These are phyloP conservation scores for Toxicodendron radicans DNA, from an alignment of 345 rosid species.

Conservation along the genomic window DNA sequence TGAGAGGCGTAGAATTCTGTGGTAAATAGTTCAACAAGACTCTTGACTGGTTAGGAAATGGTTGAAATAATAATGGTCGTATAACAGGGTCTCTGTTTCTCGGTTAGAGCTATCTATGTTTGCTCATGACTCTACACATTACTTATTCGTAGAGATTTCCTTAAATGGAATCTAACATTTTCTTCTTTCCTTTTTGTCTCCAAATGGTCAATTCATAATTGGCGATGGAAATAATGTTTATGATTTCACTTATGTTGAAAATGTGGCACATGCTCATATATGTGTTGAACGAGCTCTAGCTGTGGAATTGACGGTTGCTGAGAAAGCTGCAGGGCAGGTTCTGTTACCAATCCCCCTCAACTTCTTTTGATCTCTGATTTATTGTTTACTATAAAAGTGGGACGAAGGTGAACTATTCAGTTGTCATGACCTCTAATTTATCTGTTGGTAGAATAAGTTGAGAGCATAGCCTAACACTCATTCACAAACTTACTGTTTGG, in stretches of 20 bases:
- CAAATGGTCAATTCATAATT: conserved; percentile 65
- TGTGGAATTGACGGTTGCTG: conserved; percentile 62
- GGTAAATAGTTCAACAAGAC: neutral
- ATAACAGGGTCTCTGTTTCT: neutral
- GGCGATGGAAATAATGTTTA: conserved; percentile 83
- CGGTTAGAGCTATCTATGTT: neutral
- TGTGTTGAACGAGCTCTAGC: conserved; percentile 97
- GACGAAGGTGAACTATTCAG: neutral
- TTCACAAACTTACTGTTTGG: neutral
- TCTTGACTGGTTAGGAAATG: neutral
- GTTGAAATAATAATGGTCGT: neutral
- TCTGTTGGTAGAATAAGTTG: neutral
- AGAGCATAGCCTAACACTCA: neutral
- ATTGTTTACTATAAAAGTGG: neutral
- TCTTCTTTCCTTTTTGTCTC: conserved; percentile 1
- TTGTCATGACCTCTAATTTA: neutral
- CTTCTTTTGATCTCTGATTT: conserved; percentile 6
- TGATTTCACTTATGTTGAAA: conserved; percentile 90
- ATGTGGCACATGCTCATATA: conserved; percentile 92
- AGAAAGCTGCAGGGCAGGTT: conserved; percentile 93
- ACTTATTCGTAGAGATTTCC: conserved; percentile 5
- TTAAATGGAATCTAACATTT: neutral
- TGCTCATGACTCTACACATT: neutral
- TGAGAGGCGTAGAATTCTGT: neutral
- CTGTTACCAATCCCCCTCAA: conserved; percentile 21